phyloP scores from a whole-genome alignment of 306 rosid genomes.

The Prunus mira region DNA sequence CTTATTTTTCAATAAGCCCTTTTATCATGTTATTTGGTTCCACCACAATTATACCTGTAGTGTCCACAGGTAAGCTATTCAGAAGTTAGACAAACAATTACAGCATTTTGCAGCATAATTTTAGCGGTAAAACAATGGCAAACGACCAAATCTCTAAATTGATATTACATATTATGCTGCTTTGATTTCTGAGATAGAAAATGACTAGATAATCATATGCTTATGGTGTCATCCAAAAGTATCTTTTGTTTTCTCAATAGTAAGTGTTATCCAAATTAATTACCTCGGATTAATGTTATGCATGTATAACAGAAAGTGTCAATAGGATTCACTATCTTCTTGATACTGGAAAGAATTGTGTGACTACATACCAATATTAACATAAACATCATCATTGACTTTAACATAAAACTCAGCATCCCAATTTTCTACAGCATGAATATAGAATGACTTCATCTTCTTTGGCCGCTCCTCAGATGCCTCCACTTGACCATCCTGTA shows the following conservation, averaged over 20 bases:
- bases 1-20: background rate
- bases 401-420: conserved; percentile 63
- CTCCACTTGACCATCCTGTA: conserved; percentile 63
- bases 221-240: background rate
- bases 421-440: conserved; percentile 59
- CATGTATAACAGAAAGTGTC: background rate
- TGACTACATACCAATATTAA: conserved; percentile 62
- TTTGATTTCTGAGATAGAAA: background rate
- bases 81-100: background rate
- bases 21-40: background rate
- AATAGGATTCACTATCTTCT: conserved; percentile 1
- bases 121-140: background rate
- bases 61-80: background rate
- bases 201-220: background rate
- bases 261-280: background rate
- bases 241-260: background rate
- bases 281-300: background rate
- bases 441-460: conserved; percentile 54
- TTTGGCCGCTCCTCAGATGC: conserved; percentile 46
- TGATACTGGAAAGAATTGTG: conserved; percentile 20
- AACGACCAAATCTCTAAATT: background rate
- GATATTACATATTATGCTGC: background rate
- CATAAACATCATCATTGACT: conserved; percentile 68
- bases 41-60: background rate
- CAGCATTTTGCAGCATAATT: background rate